These are phyloP conservation scores for Aphanoascus verrucosus DNA, from an alignment of 2,329 filamentous ascomycete species.

Conservation along the genomic window DNA sequence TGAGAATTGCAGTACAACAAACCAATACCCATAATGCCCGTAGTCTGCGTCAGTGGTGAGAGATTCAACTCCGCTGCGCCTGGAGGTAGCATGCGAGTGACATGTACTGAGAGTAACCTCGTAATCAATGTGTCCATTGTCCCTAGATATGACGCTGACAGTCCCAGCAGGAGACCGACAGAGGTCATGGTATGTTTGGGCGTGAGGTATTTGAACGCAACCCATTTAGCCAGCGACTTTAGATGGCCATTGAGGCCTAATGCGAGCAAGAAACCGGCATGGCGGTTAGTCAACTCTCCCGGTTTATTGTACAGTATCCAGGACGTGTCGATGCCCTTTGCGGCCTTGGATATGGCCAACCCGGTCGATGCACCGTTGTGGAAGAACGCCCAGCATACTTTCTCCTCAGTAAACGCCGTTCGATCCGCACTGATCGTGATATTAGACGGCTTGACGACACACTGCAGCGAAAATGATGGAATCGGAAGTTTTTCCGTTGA, in stretches of 20 bases:
- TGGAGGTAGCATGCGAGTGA: conserved; percentile 83
- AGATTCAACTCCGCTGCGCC: conserved; percentile 91
- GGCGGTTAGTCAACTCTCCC: conserved; percentile 82
- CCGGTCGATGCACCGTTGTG: conserved; percentile 92
- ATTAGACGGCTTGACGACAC: conserved; percentile 81
- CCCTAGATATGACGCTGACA: conserved; percentile 87
- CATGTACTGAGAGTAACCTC: conserved; percentile 83
- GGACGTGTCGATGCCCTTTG: conserved; percentile 90
- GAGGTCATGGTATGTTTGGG: conserved; percentile 99
- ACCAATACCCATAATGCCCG: conserved; percentile 93
- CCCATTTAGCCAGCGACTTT: conserved; percentile 91
- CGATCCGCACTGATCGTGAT: conserved; percentile 91
- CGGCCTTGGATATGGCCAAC: conserved; percentile 76
- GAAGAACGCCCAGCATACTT: conserved; percentile 97
- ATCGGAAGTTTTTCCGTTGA: conserved; percentile 87
- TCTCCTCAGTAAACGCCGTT: conserved; percentile 79
- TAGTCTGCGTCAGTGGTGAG: conserved; percentile 85
- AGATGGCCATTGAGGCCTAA: conserved; percentile 89
- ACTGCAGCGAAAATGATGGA: conserved; percentile 82
- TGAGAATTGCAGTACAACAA: conserved; percentile 89
- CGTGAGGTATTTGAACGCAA: conserved; percentile 97
- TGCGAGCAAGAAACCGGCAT: conserved; percentile 85
- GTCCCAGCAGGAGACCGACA: conserved; percentile 80
- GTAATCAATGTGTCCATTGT: conserved; percentile 97
- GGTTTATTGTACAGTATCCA: conserved; percentile 99